Evolutionary conservation across 495 filamentous ascomycete species (phyloP), one percentile per base, ranked within the genome.

Genomic region (Aspergillus coremiiformis): DNA sequence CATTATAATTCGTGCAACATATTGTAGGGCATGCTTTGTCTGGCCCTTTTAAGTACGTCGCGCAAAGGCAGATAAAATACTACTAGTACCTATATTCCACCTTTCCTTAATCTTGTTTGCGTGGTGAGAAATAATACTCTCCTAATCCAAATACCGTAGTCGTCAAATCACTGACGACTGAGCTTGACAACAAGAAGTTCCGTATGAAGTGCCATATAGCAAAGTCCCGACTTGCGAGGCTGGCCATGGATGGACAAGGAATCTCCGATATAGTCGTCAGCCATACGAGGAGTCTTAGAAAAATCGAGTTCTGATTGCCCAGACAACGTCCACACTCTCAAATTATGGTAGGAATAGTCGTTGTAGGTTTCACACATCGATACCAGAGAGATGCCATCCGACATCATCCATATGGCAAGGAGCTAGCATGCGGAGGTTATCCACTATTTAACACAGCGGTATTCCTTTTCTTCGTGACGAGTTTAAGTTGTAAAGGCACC

Each of bases 401-500:
- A 12, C 2, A 35, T 1, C 2, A 35, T 14, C 8, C 32, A 3
- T 12, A n/a, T 9, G 32, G 32, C 12, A 35, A 35, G 21, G 17
- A 19, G 15, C 37, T 41, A 5, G 15, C 2, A 15, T 14, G 10
- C 3, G 15, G 14, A 45, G 8, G 22, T 24, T 32, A 50, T 17
- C 23, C n/a, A 22, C 23, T 39, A 14, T 19, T 17, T 20, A 8
- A 3, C 17, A 12, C 32, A 3, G 39, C 41, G 27, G 30, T 35
- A 10, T 27, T 33, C 23, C 49, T 23, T 29, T 56, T 67, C 51
- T 52, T 71, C 0, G 78, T 82, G 59, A 72, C 72, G 23, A 86
- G 53, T 61, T 86, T 86, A 21, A 86, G 68, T 53, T 84, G 76
- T 19, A 89, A 64, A 0, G 78, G 74, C 41, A 81, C 78, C 24